phyloP scores from a whole-genome alignment of 2,329 filamentous ascomycete species.

The Alternaria longipes region DNA sequence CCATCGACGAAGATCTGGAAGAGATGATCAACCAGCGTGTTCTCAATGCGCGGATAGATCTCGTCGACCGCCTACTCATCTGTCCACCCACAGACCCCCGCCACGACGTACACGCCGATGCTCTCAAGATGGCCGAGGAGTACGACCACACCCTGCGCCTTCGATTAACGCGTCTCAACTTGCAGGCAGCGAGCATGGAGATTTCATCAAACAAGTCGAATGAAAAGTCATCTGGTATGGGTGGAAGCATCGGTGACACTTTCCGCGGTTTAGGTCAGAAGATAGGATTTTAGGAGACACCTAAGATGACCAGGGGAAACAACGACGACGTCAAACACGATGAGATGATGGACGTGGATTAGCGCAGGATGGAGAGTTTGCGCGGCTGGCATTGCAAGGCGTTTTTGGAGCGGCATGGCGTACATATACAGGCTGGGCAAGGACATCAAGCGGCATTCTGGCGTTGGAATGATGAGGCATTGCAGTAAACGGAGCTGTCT shows the following conservation, averaged over 20 bases:
- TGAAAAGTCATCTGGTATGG: conserved; percentile 24
- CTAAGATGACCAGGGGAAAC: background rate
- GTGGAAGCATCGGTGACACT: conserved; percentile 37
- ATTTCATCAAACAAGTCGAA: conserved; percentile 54
- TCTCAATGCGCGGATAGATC: conserved; percentile 83
- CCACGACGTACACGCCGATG: conserved; percentile 73
- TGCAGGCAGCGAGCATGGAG: conserved; percentile 78
- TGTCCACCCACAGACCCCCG: conserved; percentile 74
- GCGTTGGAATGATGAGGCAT: conserved; percentile 3
- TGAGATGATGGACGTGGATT: background rate
- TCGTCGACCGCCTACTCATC: conserved; percentile 80
- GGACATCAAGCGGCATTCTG: conserved; percentile 13
- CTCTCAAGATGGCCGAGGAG: conserved; percentile 71
- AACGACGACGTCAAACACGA: background rate
- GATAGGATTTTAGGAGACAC: conserved; percentile 38
- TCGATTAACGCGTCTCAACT: conserved; percentile 79
- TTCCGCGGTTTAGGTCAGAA: conserved; percentile 41
- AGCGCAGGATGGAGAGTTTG: background rate
- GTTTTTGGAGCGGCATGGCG: conserved; percentile 15
- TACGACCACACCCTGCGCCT: conserved; percentile 81
- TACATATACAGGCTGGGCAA: background rate
- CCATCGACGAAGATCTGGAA: conserved; percentile 77
- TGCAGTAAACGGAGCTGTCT: background rate
- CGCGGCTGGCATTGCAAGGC: conserved; percentile 21
- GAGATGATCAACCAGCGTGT: conserved; percentile 76